Evolutionary conservation across 805 yeast genomes (phyloP), one percentile per base, ranked within the genome.

Genomic region (Cyberlindnera mycetangii): DNA sequence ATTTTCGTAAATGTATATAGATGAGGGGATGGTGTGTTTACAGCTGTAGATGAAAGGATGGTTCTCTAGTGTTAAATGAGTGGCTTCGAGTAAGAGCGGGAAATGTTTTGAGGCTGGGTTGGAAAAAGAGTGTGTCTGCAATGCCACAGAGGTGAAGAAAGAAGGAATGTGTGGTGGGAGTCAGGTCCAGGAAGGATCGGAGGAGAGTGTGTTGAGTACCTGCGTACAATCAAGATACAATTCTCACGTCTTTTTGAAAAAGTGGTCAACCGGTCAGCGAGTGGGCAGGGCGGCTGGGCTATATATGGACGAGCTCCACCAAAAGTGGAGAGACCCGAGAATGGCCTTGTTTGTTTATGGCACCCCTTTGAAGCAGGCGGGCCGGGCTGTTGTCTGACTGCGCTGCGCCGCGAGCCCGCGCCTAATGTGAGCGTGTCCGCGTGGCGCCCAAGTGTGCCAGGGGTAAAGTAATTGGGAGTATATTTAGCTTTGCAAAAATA

Each of bases 341-440:
- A 24, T 30, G 37, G 32, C 24, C 30, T 16, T 32, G 39, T 44
- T 44, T 44, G 45, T 42, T 42, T 37, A 21, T 32, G 35, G 21
- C 37, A 33, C 37, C 37, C 37, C 37, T 33, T 33, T 17, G 25
- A 25, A 33, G 25, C 34, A 10, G 34, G 20, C 37, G 28, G 28
- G 28, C 37, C 8, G 25, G 8, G 24, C 37, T 33, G 37, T 17
- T 33, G 37, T 33, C 37, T 33, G 14, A 20, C 25, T 20, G 37
- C 25, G n/a, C 27, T 33, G 37, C 37, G 20, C 37, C 11, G 20
- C 32, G 6, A 6, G 14, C 28, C 28, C 28, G 28, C 28, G 28
- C 32, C 32, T 30, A 30, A 30, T 15, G 19, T 30, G 32, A 30
- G 17, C 32, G 32, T 16, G 32, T 16, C 22, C 35, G 35, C 35